Evolutionary conservation across 2,329 filamentous ascomycete genomes (phyloP).

Genomic region (Helminthosporium solani): DNA sequence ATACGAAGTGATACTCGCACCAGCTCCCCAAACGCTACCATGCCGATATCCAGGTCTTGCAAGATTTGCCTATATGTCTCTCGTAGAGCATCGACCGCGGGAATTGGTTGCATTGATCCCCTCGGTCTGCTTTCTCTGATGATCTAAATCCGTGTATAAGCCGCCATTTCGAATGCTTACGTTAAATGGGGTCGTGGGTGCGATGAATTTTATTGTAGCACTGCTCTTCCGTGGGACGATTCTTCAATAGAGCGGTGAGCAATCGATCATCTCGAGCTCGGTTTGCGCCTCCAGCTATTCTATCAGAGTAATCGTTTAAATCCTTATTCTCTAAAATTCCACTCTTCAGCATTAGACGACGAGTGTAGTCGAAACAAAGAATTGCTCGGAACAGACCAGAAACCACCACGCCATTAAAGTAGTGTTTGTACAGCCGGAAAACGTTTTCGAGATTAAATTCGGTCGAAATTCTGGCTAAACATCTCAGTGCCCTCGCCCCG

Average conservation of each 20-base stretch:
- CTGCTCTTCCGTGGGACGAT: neutral
- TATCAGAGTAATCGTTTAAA: neutral
- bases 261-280: constrained; percentile 1
- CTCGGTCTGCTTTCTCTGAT: neutral
- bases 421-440: no score
- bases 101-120: neutral
- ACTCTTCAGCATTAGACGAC: no score
- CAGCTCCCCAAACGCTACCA: neutral
- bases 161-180: neutral
- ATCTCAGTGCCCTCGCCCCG: no score
- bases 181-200: neutral
- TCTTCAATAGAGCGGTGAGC: constrained; percentile 10
- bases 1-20: neutral
- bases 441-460: no score
- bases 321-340: no score
- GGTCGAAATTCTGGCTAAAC: no score
- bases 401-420: no score
- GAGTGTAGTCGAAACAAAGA: no score
- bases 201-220: constrained; percentile 1
- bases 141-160: constrained; percentile 3
- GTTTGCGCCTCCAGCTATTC: constrained; percentile 1
- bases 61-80: neutral
- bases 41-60: neutral
- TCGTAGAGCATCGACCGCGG: neutral
- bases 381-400: no score